Evolutionary conservation across 495 filamentous ascomycete species (phyloP).

Genomic region (Aspergillus sclerotioniger): DNA sequence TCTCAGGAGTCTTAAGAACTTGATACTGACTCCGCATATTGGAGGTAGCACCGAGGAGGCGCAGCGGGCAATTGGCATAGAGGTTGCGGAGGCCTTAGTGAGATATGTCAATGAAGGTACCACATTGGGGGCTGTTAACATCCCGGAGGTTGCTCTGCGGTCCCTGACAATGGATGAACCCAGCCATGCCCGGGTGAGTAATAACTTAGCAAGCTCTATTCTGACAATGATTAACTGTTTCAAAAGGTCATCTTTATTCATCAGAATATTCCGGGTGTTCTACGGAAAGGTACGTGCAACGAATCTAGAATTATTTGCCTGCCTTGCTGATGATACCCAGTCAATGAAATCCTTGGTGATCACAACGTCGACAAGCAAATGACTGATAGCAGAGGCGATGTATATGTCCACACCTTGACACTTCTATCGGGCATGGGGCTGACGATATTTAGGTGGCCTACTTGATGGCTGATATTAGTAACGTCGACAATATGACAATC

Average conservation of each 20-base stretch:
- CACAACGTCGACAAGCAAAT: constrained; percentile 99
- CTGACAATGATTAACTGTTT: neutral
- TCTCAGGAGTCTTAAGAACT: constrained; percentile 79
- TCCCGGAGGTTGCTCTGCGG: constrained; percentile 89
- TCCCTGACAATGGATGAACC: constrained; percentile 83
- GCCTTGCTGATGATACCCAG: constrained; percentile 34
- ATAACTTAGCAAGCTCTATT: neutral
- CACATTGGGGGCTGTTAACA: constrained; percentile 88
- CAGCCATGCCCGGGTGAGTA: constrained; percentile 73
- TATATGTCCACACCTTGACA: constrained; percentile 32
- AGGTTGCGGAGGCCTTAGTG: constrained; percentile 83
- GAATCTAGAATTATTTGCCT: neutral
- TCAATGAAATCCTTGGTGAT: constrained; percentile 88
- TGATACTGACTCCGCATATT: constrained; percentile 95
- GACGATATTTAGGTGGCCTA: constrained; percentile 68
- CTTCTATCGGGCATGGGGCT: neutral
- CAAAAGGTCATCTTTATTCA: constrained; percentile 86
- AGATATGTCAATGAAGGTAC: constrained; percentile 90
- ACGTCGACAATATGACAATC: constrained; percentile 75
- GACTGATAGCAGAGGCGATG: constrained; percentile 89
- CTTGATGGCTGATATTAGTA: constrained; percentile 95
- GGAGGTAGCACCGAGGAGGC: constrained; percentile 98
- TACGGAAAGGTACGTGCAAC: constrained; percentile 65
- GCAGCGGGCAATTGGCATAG: constrained; percentile 91
- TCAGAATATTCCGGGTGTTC: constrained; percentile 89